Conservation (phyloP, 305 asterid genomes). For the Fraxinus sp. region DNA sequence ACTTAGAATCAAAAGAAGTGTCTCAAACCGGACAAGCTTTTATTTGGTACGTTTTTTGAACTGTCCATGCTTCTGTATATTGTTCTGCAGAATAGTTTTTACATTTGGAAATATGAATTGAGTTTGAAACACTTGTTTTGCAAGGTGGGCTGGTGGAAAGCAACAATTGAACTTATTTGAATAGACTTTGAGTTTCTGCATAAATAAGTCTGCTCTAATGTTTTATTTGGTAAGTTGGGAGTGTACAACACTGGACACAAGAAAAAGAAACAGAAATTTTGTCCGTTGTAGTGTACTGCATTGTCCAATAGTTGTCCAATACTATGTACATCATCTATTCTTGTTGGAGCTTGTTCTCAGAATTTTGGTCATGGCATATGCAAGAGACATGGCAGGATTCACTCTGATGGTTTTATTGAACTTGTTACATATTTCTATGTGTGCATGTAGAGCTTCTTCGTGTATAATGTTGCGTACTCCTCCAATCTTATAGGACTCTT, state of each 20-base stretch:
- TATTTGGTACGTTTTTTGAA: neutral
- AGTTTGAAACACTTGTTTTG: neutral
- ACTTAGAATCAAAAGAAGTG: neutral
- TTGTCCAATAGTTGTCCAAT: neutral
- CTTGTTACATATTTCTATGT: conserved; percentile 35
- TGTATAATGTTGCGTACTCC: conserved; percentile 34
- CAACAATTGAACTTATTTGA: neutral
- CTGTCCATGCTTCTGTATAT: neutral
- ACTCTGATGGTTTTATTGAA: neutral
- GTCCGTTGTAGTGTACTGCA: neutral
- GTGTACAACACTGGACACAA: neutral
- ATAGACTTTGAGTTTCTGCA: neutral
- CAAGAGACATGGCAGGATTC: conserved; percentile 28
- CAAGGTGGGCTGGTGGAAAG: neutral
- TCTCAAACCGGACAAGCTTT: neutral
- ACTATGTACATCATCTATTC: conserved; percentile 6
- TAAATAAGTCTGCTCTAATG: neutral
- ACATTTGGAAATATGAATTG: neutral
- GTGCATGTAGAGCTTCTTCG: conserved; percentile 3
- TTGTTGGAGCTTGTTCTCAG: conserved; percentile 33
- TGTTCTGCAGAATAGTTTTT: neutral
- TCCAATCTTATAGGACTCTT: conserved; percentile 46
- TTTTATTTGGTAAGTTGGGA: neutral
- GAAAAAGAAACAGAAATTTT: neutral
- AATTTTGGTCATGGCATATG: conserved; percentile 44